Evolutionary conservation across 345 rosid genomes (phyloP), one percentile per base, ranked within the genome.

Genomic region (Gossypium longicalyx): DNA sequence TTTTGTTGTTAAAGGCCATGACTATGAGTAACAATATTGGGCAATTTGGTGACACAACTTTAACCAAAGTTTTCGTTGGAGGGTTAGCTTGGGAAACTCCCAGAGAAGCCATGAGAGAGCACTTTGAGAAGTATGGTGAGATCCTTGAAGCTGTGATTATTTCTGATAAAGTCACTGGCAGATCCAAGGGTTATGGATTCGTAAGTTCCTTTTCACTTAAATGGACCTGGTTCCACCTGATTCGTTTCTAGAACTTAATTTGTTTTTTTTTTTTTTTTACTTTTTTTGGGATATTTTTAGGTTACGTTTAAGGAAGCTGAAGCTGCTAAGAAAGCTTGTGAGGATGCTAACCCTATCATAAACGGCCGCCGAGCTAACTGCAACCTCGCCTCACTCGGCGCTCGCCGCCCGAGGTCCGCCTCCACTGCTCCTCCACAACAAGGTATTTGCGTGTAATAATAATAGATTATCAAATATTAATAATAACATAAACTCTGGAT

Each of bases 111-210:
- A 9, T 93, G 88, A 80, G 87, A 68, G 90, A 91, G 47, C 99
- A 95, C 82, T 95, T 91, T 69, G 91, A 91, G n/a, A 90, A 85
- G 86, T 95, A 78, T 44, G 99, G 99, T 65, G 91, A 93, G 53
- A 95, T 95, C 85, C 77, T 95, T 69, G 99, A 95, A 79, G 96
- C 99, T 25, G 99, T 95, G 70, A 89, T 95, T 72, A 95, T 95
- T 80, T 90, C 90, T 65, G 98, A 95, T 74, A 93, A 93, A 75
- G 49, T 90, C 85, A 89, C 99, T 19, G 95, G 93, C 63, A 85
- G 99, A 80, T 95, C 99, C 90, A 95, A 95, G 83, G 99, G 98
- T 85, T 95, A 93, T 34, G 99, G 99, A 65, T 95, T 95, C 75
- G 99, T 95, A 78, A 79, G 88, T 74, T 64, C 16, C 9, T 29